Conservation (phyloP, 1,139 yeast species). For the Lizanozyma gosingica region DNA sequence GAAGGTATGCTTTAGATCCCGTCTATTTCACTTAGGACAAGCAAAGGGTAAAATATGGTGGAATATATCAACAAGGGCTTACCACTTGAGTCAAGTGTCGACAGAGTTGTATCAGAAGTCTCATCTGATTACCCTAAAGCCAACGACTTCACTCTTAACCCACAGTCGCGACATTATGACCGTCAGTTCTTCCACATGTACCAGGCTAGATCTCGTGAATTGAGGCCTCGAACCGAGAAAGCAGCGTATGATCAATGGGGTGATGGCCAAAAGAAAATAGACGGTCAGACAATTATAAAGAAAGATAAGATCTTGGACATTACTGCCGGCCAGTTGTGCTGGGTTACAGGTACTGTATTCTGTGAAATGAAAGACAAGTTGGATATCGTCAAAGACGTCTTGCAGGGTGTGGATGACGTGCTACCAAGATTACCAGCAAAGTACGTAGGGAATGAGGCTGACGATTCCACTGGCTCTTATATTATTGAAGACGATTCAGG, state of each 20-base stretch:
- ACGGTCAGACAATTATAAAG: slow-evolving; percentile 23
- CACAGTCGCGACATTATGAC: not conserved
- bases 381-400: slow-evolving; percentile 74
- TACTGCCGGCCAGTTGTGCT: slow-evolving; percentile 57
- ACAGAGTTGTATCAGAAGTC: not conserved
- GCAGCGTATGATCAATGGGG: not conserved
- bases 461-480: slow-evolving; percentile 43
- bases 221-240: not conserved
- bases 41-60: too few species aligned
- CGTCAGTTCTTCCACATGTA: not conserved
- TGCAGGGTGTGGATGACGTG: slow-evolving; percentile 46
- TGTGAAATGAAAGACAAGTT: slow-evolving; percentile 81
- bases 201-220: not conserved
- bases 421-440: slow-evolving; percentile 28
- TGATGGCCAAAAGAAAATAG: slow-evolving; percentile 9
- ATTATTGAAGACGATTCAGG: slow-evolving; percentile 94
- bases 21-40: too few species aligned
- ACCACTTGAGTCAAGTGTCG: not conserved
- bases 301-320: slow-evolving; percentile 73
- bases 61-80: not conserved
- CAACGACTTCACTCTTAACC: not conserved
- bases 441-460: slow-evolving; percentile 17
- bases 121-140: not conserved
- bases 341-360: slow-evolving; percentile 88
- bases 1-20: too few species aligned